A percentile compares a stretch with the other conserved stretches of the same genome.
phyloP scores from a whole-genome alignment of 2,329 filamentous ascomycete genomes.

The Pyricularia grisea region DNA sequence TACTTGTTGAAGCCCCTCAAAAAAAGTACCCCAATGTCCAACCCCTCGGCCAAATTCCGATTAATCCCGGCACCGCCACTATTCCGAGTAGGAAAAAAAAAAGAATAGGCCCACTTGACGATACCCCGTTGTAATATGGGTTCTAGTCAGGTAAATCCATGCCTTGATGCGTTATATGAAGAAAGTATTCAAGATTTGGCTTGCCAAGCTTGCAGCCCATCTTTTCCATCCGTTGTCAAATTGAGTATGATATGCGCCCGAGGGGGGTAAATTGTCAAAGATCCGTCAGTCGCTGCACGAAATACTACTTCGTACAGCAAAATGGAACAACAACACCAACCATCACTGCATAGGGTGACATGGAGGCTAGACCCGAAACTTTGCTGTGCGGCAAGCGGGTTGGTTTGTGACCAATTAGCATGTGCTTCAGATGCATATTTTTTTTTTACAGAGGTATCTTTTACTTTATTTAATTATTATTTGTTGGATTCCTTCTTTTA shows the following conservation, averaged over 20 bases:
- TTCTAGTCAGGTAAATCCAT: not conserved
- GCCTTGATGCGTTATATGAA: not conserved
- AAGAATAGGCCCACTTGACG: not conserved
- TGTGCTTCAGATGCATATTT: not conserved
- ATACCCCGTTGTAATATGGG: not conserved
- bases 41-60: not conserved
- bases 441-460: not conserved
- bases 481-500: not conserved
- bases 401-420: not conserved
- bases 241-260: not conserved
- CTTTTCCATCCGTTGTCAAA: not conserved
- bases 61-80: not conserved
- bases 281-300: not conserved
- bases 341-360: too few relatives aligned
- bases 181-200: not conserved
- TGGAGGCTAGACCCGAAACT: not conserved
- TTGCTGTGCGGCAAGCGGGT: not conserved
- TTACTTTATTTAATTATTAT: not conserved
- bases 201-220: not conserved
- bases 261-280: not conserved
- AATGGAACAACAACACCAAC: not conserved
- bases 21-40: not conserved
- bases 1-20: not conserved
- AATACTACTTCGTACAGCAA: not conserved
- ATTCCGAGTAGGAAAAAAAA: not conserved